Conservation (phyloP, 768 basidiomycete genomes). For the Russula foetens region DNA sequence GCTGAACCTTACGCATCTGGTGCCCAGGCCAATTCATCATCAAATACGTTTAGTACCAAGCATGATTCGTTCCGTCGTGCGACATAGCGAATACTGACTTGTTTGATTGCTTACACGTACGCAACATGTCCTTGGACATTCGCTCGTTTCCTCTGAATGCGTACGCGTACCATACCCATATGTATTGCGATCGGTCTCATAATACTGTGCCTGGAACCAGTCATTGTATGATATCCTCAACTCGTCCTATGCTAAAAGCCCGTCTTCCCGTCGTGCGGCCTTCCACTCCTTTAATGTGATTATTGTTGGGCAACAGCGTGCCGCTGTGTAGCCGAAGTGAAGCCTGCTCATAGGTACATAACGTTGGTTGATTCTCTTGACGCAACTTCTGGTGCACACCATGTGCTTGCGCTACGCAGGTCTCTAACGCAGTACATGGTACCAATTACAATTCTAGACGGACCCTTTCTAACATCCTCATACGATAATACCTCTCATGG, state of each 20-base stretch:
- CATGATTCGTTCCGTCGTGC: neutral
- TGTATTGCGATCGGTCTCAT: neutral
- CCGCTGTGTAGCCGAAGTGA: no score
- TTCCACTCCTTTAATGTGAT: neutral
- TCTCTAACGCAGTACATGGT: neutral
- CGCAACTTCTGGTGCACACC: neutral
- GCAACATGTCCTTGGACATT: neutral
- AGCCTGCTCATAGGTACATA: no score
- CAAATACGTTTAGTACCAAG: neutral
- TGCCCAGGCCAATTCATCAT: neutral
- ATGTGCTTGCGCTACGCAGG: neutral
- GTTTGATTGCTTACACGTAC: neutral
- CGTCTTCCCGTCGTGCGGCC: neutral
- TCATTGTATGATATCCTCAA: constrained; percentile 1
- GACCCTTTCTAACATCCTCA: neutral
- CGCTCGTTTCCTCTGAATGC: neutral
- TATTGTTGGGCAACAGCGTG: no score
- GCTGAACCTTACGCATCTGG: constrained; percentile 21
- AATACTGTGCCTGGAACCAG: neutral
- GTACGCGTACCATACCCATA: neutral
- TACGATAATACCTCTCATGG: neutral
- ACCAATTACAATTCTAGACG: neutral
- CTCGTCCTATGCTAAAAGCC: neutral
- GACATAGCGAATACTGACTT: neutral
- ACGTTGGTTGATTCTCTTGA: neutral